These are phyloP conservation scores for Pseudogymnoascus sp. DNA, from an alignment of 2,329 filamentous ascomycete species.

Conservation along the genomic window DNA sequence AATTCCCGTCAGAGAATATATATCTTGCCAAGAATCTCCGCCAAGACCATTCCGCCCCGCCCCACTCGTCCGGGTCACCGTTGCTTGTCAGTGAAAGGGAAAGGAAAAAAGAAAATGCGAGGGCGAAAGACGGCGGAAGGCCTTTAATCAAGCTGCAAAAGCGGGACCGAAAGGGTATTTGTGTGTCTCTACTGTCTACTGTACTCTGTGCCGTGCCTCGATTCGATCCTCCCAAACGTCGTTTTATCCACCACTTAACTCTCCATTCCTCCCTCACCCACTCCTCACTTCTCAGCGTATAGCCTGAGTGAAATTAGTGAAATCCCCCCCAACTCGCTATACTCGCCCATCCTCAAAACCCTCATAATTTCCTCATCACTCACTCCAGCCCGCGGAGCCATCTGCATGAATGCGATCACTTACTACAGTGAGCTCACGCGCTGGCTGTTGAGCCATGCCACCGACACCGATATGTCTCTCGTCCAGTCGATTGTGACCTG, in stretches of 20 bases:
- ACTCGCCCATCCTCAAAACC: neutral
- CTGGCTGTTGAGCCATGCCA: slow-evolving; percentile 28
- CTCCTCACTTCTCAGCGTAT: neutral
- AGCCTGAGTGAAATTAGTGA: neutral
- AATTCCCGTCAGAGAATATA: neutral
- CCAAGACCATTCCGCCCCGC: slow-evolving; percentile 1
- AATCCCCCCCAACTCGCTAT: neutral
- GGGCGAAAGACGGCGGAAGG: neutral
- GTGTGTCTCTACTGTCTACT: neutral
- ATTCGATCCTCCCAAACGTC: neutral
- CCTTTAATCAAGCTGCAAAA: slow-evolving; percentile 5
- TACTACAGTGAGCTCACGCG: slow-evolving; percentile 25
- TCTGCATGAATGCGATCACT: slow-evolving; percentile 27
- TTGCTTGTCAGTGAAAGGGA: neutral
- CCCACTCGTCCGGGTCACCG: slow-evolving; percentile 4
- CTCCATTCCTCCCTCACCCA: neutral
- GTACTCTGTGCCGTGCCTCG: neutral
- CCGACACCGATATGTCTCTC: slow-evolving; percentile 25
- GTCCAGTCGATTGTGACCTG: slow-evolving; percentile 27
- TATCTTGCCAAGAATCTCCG: neutral
- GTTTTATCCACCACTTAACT: slow-evolving; percentile 6
- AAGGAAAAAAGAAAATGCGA: slow-evolving; percentile 9
- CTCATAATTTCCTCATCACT: neutral
- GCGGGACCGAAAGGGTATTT: slow-evolving; percentile 4
- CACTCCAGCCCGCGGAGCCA: slow-evolving; percentile 1